These are phyloP conservation scores for Axilococcus clingmanii DNA, from an alignment of 139 green algal genomes.

Conservation along the genomic window DNA sequence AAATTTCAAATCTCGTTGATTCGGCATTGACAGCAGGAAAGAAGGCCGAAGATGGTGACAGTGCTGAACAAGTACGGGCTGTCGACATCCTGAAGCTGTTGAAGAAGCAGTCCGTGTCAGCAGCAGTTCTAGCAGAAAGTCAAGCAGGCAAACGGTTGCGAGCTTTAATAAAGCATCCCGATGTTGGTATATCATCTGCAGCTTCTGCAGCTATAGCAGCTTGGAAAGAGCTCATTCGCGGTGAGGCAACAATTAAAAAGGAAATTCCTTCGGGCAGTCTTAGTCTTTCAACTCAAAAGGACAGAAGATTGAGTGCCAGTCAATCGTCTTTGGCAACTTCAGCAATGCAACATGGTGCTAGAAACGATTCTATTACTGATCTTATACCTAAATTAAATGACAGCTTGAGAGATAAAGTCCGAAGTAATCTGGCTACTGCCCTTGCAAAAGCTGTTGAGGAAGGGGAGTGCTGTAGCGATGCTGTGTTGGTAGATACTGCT, in stretches of 20 bases:
- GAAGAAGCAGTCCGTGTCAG: constrained; percentile 38
- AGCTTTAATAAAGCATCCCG: constrained; percentile 57
- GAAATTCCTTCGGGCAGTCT: neutral
- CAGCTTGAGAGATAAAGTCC: constrained; percentile 42
- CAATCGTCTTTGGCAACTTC: neutral
- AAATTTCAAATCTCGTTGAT: constrained; percentile 39
- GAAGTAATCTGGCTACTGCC: constrained; percentile 34
- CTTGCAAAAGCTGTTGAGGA: constrained; percentile 19
- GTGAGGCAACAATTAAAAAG: neutral
- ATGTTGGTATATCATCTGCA: constrained; percentile 29
- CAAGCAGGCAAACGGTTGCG: constrained; percentile 68
- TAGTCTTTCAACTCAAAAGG: neutral
- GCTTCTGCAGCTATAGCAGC: constrained; percentile 43
- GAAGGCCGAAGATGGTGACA: constrained; percentile 28
- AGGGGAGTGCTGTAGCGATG: neutral
- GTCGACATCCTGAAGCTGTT: constrained; percentile 55
- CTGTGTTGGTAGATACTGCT: neutral
- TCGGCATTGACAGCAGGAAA: constrained; percentile 19
- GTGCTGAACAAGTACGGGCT: constrained; percentile 31
- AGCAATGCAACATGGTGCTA: no score
- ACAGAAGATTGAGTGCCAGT: neutral
- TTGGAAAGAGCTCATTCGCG: constrained; percentile 56
- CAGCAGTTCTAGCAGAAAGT: constrained; percentile 51
- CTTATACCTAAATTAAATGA: constrained; percentile 21
- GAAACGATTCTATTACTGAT: neutral